A percentile compares a stretch with the other conserved stretches of the same genome.
Conservation (phyloP, 495 filamentous ascomycete species). For the Trichoderma gamsii region DNA sequence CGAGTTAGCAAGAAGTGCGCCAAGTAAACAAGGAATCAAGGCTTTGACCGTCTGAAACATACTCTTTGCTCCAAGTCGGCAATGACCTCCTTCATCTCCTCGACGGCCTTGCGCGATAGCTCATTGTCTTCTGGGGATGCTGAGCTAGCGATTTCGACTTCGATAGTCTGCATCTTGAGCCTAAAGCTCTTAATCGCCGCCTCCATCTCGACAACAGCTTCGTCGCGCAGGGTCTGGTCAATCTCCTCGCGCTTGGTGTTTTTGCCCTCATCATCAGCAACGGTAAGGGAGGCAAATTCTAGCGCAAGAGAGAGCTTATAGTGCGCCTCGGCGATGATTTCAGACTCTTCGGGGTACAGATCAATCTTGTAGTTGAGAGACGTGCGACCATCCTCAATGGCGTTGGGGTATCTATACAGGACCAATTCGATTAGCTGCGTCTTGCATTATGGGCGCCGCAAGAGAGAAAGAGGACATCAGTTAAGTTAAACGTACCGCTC, state of each 20-base stretch:
- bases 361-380: conserved; percentile 68
- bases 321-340: conserved; percentile 84
- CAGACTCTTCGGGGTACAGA: conserved; percentile 71
- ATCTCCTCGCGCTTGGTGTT: conserved; percentile 31
- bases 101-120: conserved; percentile 58
- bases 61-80: conserved; percentile 81
- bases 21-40: neutral
- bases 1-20: conserved; percentile 13
- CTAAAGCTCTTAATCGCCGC: conserved; percentile 73
- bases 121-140: conserved; percentile 51
- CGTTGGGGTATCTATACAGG: conserved; percentile 58
- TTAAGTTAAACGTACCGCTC: conserved; percentile 48
- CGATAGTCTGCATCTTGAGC: conserved; percentile 67
- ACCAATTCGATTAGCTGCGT: neutral
- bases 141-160: conserved; percentile 51
- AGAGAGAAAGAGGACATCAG: neutral
- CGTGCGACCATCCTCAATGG: conserved; percentile 70
- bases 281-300: conserved; percentile 79
- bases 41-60: conserved; percentile 24
- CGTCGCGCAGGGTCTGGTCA: conserved; percentile 64
- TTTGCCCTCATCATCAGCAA: conserved; percentile 41
- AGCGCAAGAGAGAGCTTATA: conserved; percentile 93
- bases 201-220: conserved; percentile 73
- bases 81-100: conserved; percentile 80
- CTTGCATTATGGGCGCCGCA: neutral